These are phyloP conservation scores for Mortierella sp. DNA, from an alignment of 371 early-diverging fungal genomes.

Conservation along the genomic window DNA sequence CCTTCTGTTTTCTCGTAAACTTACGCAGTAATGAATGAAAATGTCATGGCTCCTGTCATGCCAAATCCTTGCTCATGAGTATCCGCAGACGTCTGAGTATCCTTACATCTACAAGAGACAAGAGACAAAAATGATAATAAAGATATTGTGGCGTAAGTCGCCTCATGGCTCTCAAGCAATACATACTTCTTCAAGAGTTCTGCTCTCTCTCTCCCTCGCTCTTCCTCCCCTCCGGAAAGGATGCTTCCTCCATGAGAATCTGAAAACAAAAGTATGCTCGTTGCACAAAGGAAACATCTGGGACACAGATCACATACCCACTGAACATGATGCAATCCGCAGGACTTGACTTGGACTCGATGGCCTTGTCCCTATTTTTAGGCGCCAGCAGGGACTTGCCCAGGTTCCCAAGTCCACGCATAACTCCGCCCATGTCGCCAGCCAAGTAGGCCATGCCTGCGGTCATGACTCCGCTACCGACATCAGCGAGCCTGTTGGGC, in stretches of 20 bases:
- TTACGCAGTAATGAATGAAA: conserved; percentile 78
- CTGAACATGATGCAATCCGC: conserved; percentile 90
- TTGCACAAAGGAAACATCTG: neutral
- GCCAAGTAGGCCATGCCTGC: conserved; percentile 64
- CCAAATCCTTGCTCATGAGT: conserved; percentile 68
- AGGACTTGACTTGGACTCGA: conserved; percentile 65
- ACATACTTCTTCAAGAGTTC: no score
- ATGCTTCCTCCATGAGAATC: no score
- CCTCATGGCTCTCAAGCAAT: no score
- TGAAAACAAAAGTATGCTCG: neutral
- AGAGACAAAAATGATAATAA: no score
- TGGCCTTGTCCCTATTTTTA: conserved; percentile 52
- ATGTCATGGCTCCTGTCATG: conserved; percentile 90
- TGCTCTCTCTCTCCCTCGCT: no score
- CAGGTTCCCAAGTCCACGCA: conserved; percentile 57
- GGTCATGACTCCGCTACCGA: conserved; percentile 58
- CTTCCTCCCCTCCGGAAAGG: no score
- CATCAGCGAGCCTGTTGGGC: conserved; percentile 61
- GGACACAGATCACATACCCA: conserved; percentile 55
- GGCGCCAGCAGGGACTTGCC: conserved; percentile 58
- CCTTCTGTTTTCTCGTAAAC: conserved; percentile 10
- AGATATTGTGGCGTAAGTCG: no score
- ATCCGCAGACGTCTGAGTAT: conserved; percentile 92
- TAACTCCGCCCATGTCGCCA: conserved; percentile 63
- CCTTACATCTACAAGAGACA: conserved; percentile 72